A percentile compares a stretch with the other conserved stretches of the same genome.
Evolutionary conservation across 345 rosid genomes (phyloP).

Genomic region (Dipteronia sinensis): DNA sequence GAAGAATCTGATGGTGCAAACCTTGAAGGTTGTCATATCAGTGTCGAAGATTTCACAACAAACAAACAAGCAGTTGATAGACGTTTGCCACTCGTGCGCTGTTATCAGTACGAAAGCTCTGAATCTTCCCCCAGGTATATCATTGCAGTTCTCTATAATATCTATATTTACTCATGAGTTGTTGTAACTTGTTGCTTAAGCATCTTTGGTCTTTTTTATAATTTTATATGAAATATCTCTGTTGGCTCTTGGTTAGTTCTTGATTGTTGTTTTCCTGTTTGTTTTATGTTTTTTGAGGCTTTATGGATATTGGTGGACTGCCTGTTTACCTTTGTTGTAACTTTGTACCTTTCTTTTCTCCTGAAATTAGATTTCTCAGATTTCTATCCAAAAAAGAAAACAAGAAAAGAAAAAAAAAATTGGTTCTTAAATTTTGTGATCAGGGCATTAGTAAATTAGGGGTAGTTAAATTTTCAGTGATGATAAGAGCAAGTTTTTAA

Average conservation of each 20-base stretch:
- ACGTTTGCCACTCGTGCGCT: constrained; percentile 55
- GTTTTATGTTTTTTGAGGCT: not conserved
- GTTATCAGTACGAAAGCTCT: constrained; percentile 75
- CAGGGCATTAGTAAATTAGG: not conserved
- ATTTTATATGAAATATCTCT: not conserved
- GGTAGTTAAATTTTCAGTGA: not conserved
- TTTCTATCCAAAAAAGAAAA: not conserved
- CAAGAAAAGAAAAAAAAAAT: not conserved
- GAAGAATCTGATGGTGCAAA: constrained; percentile 37
- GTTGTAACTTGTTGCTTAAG: constrained; percentile 7
- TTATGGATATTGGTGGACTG: not conserved
- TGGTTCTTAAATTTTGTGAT: not conserved
- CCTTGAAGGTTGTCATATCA: constrained; percentile 36
- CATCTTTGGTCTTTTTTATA: not conserved
- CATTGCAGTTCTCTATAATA: constrained; percentile 15
- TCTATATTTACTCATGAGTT: not conserved
- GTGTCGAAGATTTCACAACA: constrained; percentile 42
- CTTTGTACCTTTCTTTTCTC: not conserved
- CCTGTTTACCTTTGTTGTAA: not conserved
- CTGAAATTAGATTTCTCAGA: not conserved
- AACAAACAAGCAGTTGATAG: constrained; percentile 57
- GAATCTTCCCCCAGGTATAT: constrained; percentile 78
- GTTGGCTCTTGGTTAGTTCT: not conserved
- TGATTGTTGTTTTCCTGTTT: not conserved
- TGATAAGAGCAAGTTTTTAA: not conserved